Percentiles rank a stretch among this genome's conserved stretches.
Conservation (phyloP, 1,284 basidiomycete genomes). For the Pterula multifida region DNA sequence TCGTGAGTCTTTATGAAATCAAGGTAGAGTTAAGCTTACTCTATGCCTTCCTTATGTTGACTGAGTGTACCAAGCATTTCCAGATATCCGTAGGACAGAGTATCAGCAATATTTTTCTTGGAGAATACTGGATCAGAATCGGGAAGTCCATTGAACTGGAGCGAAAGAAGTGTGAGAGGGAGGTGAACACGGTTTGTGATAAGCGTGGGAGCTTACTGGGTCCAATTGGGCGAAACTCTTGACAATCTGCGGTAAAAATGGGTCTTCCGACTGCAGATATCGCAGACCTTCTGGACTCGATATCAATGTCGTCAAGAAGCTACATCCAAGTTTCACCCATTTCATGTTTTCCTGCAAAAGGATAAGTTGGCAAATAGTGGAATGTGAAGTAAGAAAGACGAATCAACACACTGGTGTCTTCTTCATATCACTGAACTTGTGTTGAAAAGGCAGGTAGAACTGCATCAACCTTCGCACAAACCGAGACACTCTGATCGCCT, state of each 20-base stretch:
- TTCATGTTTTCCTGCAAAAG: constrained; percentile 50
- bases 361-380: not conserved
- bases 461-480: constrained; percentile 81
- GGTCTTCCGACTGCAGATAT: constrained; percentile 76
- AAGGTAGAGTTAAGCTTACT: constrained; percentile 44
- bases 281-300: constrained; percentile 75
- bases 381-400: not conserved
- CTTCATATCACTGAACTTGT: constrained; percentile 77
- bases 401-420: constrained; percentile 45
- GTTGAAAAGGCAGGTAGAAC: constrained; percentile 87
- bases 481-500: constrained; percentile 84
- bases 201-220: constrained; percentile 43
- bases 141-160: constrained; percentile 53
- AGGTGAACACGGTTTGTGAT: not conserved
- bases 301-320: constrained; percentile 75
- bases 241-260: constrained; percentile 75
- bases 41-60: constrained; percentile 78
- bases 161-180: not conserved
- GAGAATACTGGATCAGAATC: constrained; percentile 76
- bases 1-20: constrained; percentile 3
- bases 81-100: constrained; percentile 86
- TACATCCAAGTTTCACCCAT: constrained; percentile 82
- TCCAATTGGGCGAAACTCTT: constrained; percentile 89
- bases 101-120: constrained; percentile 70
- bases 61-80: constrained; percentile 92